A percentile compares a stretch with the other conserved stretches of the same genome.
Conservation (phyloP, 176 grass and related monocot species). For the Thinopyrum elongatum region DNA sequence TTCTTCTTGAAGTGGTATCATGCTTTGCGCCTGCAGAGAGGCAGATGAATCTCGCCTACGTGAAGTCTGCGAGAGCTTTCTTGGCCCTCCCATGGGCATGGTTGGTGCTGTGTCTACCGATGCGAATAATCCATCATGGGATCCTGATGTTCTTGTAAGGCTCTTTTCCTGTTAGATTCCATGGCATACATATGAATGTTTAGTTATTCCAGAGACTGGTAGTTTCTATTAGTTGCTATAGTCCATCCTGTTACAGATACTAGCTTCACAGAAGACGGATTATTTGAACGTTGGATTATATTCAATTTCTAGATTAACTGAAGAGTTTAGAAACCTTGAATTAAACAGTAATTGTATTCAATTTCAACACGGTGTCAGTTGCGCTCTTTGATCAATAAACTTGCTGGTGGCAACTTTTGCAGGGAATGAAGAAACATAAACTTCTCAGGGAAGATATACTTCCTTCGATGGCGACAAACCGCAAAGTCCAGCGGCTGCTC, state of each 20-base stretch:
- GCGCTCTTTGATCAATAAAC: neutral
- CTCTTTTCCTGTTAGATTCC: neutral
- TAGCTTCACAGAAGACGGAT: neutral
- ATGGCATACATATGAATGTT: neutral
- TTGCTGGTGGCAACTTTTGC: slow-evolving; percentile 11
- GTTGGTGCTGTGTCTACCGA: slow-evolving; percentile 37
- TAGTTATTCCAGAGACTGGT: neutral
- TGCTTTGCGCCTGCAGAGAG: slow-evolving; percentile 46
- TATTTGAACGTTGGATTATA: neutral
- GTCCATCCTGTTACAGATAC: neutral
- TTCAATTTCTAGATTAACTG: neutral
- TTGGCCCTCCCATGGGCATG: slow-evolving; percentile 71
- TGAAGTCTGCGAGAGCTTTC: slow-evolving; percentile 90
- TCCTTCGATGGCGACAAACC: slow-evolving; percentile 84
- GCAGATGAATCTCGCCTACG: slow-evolving; percentile 80
- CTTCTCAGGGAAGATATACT: slow-evolving; percentile 85
- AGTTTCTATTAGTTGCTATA: neutral
- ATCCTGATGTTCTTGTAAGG: slow-evolving; percentile 89
- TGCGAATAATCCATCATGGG: slow-evolving; percentile 56
- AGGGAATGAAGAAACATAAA: slow-evolving; percentile 95
- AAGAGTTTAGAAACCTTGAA: neutral
- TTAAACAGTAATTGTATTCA: neutral
- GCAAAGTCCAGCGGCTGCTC: slow-evolving; percentile 87
- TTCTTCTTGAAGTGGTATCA: neutral
- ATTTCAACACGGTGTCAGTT: neutral